phyloP scores from a whole-genome alignment of 2,329 filamentous ascomycete species.

The Cladophialophora psammophila region DNA sequence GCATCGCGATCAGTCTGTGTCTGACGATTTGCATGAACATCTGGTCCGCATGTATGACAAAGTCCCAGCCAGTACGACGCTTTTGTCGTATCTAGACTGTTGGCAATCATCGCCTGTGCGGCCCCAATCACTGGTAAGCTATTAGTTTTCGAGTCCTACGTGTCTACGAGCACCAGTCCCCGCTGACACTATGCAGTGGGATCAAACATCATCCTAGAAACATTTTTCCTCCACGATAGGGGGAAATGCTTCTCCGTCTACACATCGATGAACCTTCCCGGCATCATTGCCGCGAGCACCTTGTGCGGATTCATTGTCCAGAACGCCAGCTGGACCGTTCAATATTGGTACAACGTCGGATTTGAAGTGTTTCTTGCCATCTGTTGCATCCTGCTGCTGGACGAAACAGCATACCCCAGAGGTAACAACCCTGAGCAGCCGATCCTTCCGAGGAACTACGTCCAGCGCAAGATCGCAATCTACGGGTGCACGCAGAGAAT shows the following conservation, averaged over 20 bases:
- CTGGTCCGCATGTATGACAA: constrained; percentile 42
- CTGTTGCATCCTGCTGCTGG: constrained; percentile 31
- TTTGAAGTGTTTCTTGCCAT: constrained; percentile 24
- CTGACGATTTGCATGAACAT: constrained; percentile 35
- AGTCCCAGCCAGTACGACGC: constrained; percentile 35
- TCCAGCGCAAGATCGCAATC: neutral
- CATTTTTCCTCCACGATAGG: constrained; percentile 42
- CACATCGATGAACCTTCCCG: constrained; percentile 27
- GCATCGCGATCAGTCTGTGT: constrained; percentile 40
- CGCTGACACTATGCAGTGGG: neutral
- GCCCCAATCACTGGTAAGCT: constrained; percentile 6
- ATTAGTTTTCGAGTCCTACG: constrained; percentile 4
- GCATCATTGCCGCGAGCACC: constrained; percentile 26
- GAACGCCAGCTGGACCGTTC: constrained; percentile 24
- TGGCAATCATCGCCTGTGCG: constrained; percentile 23
- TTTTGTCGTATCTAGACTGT: constrained; percentile 37
- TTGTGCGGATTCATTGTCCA: constrained; percentile 37
- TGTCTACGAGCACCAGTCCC: neutral
- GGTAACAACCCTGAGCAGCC: neutral
- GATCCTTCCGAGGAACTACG: neutral
- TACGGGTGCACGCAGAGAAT: constrained; percentile 11
- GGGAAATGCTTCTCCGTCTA: constrained; percentile 40
- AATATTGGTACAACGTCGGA: constrained; percentile 38
- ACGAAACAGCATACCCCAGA: constrained; percentile 32
- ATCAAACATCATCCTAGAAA: constrained; percentile 29